Percentiles rank a stretch among this genome's conserved stretches.
Conservation (phyloP, 2,329 filamentous ascomycete genomes). For the Monilinia laxa region DNA sequence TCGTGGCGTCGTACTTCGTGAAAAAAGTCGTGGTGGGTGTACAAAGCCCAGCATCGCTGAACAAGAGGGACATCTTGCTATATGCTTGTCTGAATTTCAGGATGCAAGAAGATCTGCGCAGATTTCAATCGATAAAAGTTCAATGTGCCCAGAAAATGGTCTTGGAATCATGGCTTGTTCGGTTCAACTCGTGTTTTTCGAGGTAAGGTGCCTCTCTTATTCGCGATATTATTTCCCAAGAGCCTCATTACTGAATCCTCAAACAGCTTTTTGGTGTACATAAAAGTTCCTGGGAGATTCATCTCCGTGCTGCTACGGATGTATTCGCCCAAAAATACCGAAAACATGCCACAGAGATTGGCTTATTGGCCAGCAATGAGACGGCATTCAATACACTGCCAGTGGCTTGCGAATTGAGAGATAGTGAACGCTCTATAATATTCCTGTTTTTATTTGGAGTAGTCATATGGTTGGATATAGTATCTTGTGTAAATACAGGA, state of each 20-base stretch:
- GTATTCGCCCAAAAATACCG: conserved; percentile 26
- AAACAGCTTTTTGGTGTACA: conserved; percentile 47
- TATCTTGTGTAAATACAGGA: conserved; percentile 50
- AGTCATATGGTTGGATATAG: conserved; percentile 51
- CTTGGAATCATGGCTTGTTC: conserved; percentile 50
- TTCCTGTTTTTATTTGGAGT: conserved; percentile 49
- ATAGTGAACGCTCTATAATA: conserved; percentile 45
- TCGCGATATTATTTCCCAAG: conserved; percentile 38
- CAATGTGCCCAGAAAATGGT: conserved; percentile 27
- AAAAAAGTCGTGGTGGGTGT: conserved; percentile 30
- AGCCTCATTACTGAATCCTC: conserved; percentile 30
- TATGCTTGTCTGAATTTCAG: conserved; percentile 26
- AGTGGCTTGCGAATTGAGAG: background rate
- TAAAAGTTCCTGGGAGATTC: conserved; percentile 32
- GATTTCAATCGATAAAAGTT: conserved; percentile 17
- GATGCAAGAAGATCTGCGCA: conserved; percentile 37
- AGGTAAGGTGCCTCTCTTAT: conserved; percentile 37
- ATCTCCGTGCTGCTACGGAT: conserved; percentile 34
- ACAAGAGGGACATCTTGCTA: conserved; percentile 37
- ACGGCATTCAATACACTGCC: background rate
- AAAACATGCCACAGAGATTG: conserved; percentile 12
- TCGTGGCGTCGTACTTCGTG: conserved; percentile 41
- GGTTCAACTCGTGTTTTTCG: conserved; percentile 55
- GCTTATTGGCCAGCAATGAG: conserved; percentile 9
- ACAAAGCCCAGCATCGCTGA: conserved; percentile 24